A percentile compares a stretch with the other conserved stretches of the same genome.
phyloP scores from a whole-genome alignment of 345 rosid species.

The Cardiospermum halicacabum region DNA sequence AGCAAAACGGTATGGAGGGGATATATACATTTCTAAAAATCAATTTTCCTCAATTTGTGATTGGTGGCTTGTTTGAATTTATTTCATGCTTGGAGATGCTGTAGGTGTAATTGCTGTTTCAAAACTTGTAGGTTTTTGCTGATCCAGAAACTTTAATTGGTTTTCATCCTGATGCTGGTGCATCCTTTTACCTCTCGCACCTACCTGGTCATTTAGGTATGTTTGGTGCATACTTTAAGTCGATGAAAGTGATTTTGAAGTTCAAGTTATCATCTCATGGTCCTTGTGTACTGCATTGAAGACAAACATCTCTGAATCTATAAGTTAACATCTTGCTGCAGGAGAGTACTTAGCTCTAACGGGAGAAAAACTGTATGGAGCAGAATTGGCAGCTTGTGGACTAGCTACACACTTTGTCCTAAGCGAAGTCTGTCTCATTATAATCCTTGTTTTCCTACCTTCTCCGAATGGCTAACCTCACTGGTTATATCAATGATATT shows the following conservation, averaged over 20 bases:
- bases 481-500: neutral
- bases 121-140: constrained; percentile 69
- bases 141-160: constrained; percentile 94
- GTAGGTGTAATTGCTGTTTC: constrained; percentile 7
- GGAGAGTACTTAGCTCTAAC: constrained; percentile 90
- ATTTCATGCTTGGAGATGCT: constrained; percentile 14
- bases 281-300: constrained; percentile 1
- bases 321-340: constrained; percentile 30
- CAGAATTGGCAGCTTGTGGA: constrained; percentile 89
- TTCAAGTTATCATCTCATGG: neutral
- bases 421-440: constrained; percentile 39
- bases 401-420: constrained; percentile 80
- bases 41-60: neutral
- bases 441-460: neutral
- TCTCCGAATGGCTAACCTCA: constrained; percentile 7
- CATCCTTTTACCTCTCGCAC: constrained; percentile 83
- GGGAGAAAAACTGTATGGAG: constrained; percentile 76
- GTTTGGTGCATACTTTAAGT: constrained; percentile 8
- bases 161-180: constrained; percentile 97
- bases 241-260: no score
- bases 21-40: neutral
- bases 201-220: constrained; percentile 87
- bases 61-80: neutral
- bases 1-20: constrained; percentile 62
- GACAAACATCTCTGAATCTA: constrained; percentile 8